A percentile compares a stretch with the other conserved stretches of the same genome.
phyloP scores from a whole-genome alignment of 192 early-diverging fungal genomes.

The Backusella sp. region DNA sequence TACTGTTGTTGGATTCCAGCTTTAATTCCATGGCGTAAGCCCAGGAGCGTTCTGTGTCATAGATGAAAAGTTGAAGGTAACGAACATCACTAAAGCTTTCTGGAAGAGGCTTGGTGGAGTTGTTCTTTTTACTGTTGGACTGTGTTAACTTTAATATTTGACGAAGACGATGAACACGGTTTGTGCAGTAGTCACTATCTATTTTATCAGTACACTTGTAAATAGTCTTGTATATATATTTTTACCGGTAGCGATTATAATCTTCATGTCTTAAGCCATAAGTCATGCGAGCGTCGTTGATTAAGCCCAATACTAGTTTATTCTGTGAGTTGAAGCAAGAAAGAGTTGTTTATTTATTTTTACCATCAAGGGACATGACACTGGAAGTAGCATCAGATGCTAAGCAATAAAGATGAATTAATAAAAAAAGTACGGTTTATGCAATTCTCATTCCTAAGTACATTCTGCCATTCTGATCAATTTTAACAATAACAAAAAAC shows the following conservation, averaged over 20 bases:
- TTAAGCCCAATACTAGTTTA: conserved; percentile 46
- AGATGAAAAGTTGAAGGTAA: conserved; percentile 62
- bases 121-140: conserved; percentile 45
- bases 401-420: background rate
- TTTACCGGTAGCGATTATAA: conserved; percentile 69
- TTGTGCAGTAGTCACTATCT: conserved; percentile 62
- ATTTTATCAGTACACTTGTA: background rate
- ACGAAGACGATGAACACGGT: conserved; percentile 61
- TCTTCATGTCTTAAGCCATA: conserved; percentile 83
- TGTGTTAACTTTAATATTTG: conserved; percentile 51
- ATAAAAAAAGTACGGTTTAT: background rate
- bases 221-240: background rate
- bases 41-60: conserved; percentile 75
- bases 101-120: conserved; percentile 48
- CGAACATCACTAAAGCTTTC: conserved; percentile 46
- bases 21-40: conserved; percentile 79
- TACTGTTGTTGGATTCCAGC: conserved; percentile 45
- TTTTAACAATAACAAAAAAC: background rate
- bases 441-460: background rate
- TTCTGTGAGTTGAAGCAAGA: background rate
- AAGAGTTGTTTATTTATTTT: background rate
- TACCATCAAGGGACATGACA: background rate
- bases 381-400: background rate
- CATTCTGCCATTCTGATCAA: conserved; percentile 3
- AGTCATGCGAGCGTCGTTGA: conserved; percentile 65